Evolutionary conservation across 495 filamentous ascomycete genomes (phyloP).

Genomic region (Beverwykella pulmonaria): DNA sequence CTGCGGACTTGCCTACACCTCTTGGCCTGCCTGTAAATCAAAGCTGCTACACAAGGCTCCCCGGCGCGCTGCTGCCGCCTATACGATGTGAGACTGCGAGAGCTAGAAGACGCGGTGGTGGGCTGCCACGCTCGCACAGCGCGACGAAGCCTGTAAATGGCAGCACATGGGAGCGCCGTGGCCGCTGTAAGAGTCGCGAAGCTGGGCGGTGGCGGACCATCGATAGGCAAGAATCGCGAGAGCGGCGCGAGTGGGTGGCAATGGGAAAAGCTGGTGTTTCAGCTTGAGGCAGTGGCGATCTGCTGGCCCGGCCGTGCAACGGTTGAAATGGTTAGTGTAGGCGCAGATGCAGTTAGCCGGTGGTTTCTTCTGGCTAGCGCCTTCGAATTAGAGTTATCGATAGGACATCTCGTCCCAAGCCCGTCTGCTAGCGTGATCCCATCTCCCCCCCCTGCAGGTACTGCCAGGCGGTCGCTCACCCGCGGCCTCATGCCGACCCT

Average conservation of each 20-base stretch:
- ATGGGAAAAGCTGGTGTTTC: conserved; percentile 1
- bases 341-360: background rate
- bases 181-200: background rate
- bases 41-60: background rate
- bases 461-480: background rate
- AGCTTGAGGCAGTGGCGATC: conserved; percentile 13
- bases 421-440: background rate
- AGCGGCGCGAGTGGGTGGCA: background rate
- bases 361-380: background rate
- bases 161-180: background rate
- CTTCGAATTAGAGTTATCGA: conserved; percentile 16
- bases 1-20: background rate
- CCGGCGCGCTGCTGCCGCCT: background rate
- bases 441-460: background rate
- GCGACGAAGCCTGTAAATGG: background rate
- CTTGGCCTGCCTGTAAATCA: background rate
- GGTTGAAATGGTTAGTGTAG: too few relatives aligned
- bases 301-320: background rate
- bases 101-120: background rate
- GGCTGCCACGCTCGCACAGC: background rate
- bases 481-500: background rate
- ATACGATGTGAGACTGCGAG: background rate
- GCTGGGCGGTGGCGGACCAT: background rate
- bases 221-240: background rate
- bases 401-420: conserved; percentile 2